Evolutionary conservation across 2,329 filamentous ascomycete species (phyloP), one percentile per base, ranked within the genome.

Genomic region (Seiridium unicorne): DNA sequence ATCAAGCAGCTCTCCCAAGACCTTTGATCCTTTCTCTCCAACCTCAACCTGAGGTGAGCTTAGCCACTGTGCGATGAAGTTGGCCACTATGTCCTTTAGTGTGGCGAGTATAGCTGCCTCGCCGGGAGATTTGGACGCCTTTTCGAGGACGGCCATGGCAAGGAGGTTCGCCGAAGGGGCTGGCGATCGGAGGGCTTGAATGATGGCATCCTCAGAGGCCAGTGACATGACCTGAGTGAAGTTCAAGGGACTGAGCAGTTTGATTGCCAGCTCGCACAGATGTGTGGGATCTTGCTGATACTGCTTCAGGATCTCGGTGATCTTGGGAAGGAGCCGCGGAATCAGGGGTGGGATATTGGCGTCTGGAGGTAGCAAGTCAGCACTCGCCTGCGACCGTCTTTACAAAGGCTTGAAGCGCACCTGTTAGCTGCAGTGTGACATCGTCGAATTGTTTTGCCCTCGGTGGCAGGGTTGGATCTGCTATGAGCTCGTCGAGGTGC

Each of bases 351-450:
- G 78, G 40, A 79, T 84, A 66, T 85, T 86, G 63, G 71, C 70
- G 48, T 84, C 84, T 84, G 18, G 18, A 26, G 18, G 18, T 26
- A 26, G 18, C 18, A 26, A 26, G 18, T 26, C 18, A 26, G 18
- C 18, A 26, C 18, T 26, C 18, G 18, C 18, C 18, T 26, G 18
- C 18, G 18, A 26, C 18, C 18, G 18, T 26, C 18, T 26, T 26
- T 26, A 26, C 18, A 26, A 26, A 26, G 18, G 18, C 18, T 26
- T 26, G 9, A 32, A 3, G 60, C 69, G 34, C 68, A 82, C 84
- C 81, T 47, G 77, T 86, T 13, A 88, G 74, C 67, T 87, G 84
- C 3, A 87, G 78, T 65, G 84, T 81, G 49, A 88, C 80, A 66
- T 85, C 74, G 66, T 88, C 85, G 61, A 88, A 82, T 2, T 88